These are phyloP conservation scores for Nakazawaea holstii DNA, from an alignment of 805 yeast genomes.

Conservation along the genomic window DNA sequence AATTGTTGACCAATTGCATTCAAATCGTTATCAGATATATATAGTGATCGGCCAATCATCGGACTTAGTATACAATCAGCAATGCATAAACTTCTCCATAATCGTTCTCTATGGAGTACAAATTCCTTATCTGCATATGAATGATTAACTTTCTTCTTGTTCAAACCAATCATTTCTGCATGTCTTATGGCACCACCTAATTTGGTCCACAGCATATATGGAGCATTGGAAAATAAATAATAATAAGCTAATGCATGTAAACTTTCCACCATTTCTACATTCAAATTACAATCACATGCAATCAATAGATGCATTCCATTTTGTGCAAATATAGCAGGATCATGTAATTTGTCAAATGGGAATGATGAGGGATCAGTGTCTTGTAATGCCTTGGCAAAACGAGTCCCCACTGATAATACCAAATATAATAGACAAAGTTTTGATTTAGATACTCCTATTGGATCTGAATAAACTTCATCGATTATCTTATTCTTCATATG, in stretches of 20 bases:
- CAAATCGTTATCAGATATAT: slow-evolving; percentile 32
- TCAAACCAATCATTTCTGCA: slow-evolving; percentile 38
- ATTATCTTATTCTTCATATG: slow-evolving; percentile 24
- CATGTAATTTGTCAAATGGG: slow-evolving; percentile 16
- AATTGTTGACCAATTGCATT: slow-evolving; percentile 25
- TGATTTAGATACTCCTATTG: slow-evolving; percentile 20
- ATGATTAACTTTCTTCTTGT: slow-evolving; percentile 33
- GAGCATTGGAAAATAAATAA: slow-evolving; percentile 33
- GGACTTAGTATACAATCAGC: slow-evolving; percentile 29
- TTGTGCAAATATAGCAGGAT: slow-evolving; percentile 30
- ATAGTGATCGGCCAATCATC: slow-evolving; percentile 31
- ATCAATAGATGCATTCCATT: slow-evolving; percentile 27
- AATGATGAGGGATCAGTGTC: slow-evolving; percentile 20
- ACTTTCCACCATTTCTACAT: slow-evolving; percentile 32
- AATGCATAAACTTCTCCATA: slow-evolving; percentile 29
- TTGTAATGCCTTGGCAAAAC: slow-evolving; percentile 28
- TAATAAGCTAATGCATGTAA: slow-evolving; percentile 27
- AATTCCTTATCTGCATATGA: slow-evolving; percentile 23
- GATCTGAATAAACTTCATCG: slow-evolving; percentile 26
- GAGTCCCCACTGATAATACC: slow-evolving; percentile 35
- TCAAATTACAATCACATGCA: slow-evolving; percentile 31
- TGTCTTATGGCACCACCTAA: slow-evolving; percentile 35
- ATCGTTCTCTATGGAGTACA: slow-evolving; percentile 26
- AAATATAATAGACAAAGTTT: slow-evolving; percentile 31
- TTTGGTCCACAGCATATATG: slow-evolving; percentile 38